Conservation (phyloP, 2,329 filamentous ascomycete species). For the Penicillium glabrum region DNA sequence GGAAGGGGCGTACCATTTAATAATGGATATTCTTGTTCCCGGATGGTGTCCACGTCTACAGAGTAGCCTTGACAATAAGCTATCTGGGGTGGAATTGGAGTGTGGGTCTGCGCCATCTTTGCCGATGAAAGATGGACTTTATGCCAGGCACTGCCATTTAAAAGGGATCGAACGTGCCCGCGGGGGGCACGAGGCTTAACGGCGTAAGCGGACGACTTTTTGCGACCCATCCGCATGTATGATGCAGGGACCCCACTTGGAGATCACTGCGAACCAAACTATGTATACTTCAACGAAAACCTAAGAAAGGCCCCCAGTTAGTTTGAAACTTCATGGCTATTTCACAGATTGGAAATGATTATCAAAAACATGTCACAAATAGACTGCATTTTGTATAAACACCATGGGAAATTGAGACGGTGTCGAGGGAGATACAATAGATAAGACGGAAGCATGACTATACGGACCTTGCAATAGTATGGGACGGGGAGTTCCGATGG, state of each 20-base stretch:
- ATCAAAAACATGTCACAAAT: not conserved
- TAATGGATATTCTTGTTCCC: conserved; percentile 49
- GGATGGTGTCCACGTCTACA: conserved; percentile 49
- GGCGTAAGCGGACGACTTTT: not conserved
- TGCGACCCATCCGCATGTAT: not conserved
- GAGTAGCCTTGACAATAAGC: conserved; percentile 38
- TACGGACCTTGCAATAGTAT: not conserved
- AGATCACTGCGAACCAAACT: not conserved
- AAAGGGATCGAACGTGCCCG: not conserved
- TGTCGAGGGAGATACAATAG: not conserved
- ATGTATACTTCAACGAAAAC: not conserved
- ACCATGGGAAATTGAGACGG: not conserved
- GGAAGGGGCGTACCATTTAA: conserved; percentile 34
- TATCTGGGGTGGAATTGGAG: not conserved
- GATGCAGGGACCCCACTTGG: not conserved
- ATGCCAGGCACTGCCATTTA: not conserved
- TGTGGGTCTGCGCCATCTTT: not conserved
- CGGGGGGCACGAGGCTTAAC: not conserved
- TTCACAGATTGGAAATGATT: not conserved
- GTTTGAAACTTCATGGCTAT: not conserved
- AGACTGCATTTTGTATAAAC: not conserved
- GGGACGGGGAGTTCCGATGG: conserved; percentile 27
- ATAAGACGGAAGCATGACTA: not conserved
- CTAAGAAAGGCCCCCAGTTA: conserved; percentile 2
- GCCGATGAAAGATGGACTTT: not conserved